Percentiles rank a stretch among this genome's conserved stretches.
These are phyloP conservation scores for Petasospora fabianii DNA, from an alignment of 1,139 yeast species.

Conservation along the genomic window DNA sequence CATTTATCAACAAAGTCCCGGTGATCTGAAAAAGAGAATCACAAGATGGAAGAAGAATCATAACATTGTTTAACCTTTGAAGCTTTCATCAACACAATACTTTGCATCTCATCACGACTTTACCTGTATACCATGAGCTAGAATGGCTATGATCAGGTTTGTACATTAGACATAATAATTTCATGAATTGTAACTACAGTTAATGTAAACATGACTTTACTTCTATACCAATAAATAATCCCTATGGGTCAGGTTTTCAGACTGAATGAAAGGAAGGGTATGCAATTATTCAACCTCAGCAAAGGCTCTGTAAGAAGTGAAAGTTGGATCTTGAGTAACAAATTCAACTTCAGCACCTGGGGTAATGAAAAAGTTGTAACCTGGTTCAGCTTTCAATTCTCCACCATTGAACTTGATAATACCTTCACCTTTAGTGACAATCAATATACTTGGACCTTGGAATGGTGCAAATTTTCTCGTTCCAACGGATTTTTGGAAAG, in stretches of 20 bases:
- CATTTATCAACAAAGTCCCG: constrained; percentile 78
- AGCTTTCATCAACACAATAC: too few species aligned
- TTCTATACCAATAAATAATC: too few species aligned
- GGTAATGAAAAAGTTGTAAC: constrained; percentile 80
- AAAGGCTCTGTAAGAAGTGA: constrained; percentile 84
- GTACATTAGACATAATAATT: too few species aligned
- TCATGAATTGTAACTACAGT: too few species aligned
- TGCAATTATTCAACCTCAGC: constrained; percentile 50
- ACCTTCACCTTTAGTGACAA: constrained; percentile 82
- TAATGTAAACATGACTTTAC: too few species aligned
- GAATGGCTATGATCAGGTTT: too few species aligned
- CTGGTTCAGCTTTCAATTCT: constrained; percentile 50
- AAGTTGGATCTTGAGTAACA: constrained; percentile 47
- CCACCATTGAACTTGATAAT: constrained; percentile 43
- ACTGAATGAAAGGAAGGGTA: too few species aligned
- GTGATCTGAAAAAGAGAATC: constrained; percentile 71
- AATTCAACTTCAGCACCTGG: constrained; percentile 68
- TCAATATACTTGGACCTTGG: constrained; percentile 84
- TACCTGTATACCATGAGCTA: too few species aligned
- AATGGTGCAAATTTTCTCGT: constrained; percentile 50
- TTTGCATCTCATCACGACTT: neutral
- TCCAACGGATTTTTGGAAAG: constrained; percentile 44
- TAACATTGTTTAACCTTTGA: constrained; percentile 25
- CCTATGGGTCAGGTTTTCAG: too few species aligned
- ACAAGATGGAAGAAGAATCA: constrained; percentile 59